A percentile compares a stretch with the other conserved stretches of the same genome.
Evolutionary conservation across 805 yeast genomes (phyloP).

Genomic region (Candida koratica): DNA sequence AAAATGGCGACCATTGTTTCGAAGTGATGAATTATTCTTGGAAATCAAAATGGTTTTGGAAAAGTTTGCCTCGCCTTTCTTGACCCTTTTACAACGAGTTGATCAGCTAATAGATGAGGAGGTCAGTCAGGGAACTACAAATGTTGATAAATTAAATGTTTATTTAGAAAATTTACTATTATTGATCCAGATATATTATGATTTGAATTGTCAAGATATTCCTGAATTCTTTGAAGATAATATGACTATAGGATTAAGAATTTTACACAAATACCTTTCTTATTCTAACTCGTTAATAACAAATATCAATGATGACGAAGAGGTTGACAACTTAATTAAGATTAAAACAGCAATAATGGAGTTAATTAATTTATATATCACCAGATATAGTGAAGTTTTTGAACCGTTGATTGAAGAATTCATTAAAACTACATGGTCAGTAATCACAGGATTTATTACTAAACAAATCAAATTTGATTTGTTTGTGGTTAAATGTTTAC

Average conservation of each 20-base stretch:
- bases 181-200: conserved; percentile 79
- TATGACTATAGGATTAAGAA: conserved; percentile 67
- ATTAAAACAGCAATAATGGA: conserved; percentile 83
- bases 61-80: conserved; percentile 76
- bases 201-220: conserved; percentile 94
- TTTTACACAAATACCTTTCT: conserved; percentile 75
- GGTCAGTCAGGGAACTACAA: conserved; percentile 27
- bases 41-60: conserved; percentile 86
- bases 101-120: conserved; percentile 55
- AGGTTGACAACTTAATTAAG: conserved; percentile 62
- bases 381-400: conserved; percentile 89
- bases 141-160: conserved; percentile 42
- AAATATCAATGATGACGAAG: conserved; percentile 60
- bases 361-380: conserved; percentile 76
- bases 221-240: conserved; percentile 98
- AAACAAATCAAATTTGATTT: conserved; percentile 77
- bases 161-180: conserved; percentile 69
- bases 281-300: conserved; percentile 52
- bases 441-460: conserved; percentile 60
- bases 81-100: conserved; percentile 61
- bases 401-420: conserved; percentile 72
- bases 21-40: conserved; percentile 82
- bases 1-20: conserved; percentile 92
- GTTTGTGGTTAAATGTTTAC: conserved; percentile 73
- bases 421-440: conserved; percentile 77